Percentiles rank a stretch among this genome's conserved stretches.
Conservation (phyloP, 2,329 filamentous ascomycete species). For the Sporothrix luriei region DNA sequence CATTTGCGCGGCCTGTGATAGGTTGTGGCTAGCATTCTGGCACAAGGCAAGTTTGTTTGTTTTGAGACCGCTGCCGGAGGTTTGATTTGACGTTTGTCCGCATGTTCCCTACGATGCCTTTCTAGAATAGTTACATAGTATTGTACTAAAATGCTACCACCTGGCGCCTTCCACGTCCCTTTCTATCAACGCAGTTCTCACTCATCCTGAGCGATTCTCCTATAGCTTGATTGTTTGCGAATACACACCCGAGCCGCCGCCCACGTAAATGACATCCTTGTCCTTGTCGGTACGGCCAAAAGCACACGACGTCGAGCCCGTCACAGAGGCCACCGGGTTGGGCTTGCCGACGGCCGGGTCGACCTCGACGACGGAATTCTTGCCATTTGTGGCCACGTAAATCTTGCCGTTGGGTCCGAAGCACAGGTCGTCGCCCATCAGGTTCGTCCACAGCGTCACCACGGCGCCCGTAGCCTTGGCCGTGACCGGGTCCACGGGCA, state of each 20-base stretch:
- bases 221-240: constrained; percentile 26
- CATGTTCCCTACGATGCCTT: not conserved
- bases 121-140: constrained; percentile 7
- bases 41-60: not conserved
- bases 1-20: not conserved
- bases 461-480: constrained; percentile 39
- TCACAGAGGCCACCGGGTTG: constrained; percentile 38
- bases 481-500: constrained; percentile 39
- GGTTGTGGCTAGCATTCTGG: not conserved
- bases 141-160: not conserved
- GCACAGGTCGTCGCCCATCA: constrained; percentile 44
- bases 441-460: constrained; percentile 41
- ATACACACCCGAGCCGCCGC: constrained; percentile 40
- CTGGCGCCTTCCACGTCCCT: not conserved
- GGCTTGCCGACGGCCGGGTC: constrained; percentile 40
- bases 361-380: constrained; percentile 42
- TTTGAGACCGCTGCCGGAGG: not conserved
- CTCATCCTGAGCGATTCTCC: not conserved
- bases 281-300: constrained; percentile 42
- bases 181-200: not conserved
- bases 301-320: constrained; percentile 41
- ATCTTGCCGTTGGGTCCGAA: constrained; percentile 42
- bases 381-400: constrained; percentile 42
- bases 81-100: not conserved
- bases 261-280: constrained; percentile 41